These are phyloP conservation scores for Pulveroboletus sp. DNA, from an alignment of 768 basidiomycete species.

Conservation along the genomic window DNA sequence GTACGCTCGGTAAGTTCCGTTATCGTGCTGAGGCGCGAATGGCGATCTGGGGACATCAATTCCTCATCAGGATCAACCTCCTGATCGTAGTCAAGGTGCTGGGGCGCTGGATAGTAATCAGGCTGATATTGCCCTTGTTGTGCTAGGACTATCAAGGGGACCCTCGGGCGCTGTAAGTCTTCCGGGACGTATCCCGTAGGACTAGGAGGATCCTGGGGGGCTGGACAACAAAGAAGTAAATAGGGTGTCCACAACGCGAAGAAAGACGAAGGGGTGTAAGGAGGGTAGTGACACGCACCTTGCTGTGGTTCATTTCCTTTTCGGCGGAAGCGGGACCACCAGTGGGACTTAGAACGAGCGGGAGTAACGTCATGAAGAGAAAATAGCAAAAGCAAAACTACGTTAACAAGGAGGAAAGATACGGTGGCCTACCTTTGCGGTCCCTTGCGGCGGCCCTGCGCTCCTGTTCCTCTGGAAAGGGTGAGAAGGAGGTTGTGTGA, in stretches of 20 bases:
- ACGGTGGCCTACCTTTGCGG: slow-evolving; percentile 75
- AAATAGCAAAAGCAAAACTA: slow-evolving; percentile 35
- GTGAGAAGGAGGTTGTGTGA: not conserved
- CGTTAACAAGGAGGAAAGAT: slow-evolving; percentile 23
- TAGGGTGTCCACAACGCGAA: slow-evolving; percentile 10
- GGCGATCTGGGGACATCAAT: slow-evolving; percentile 28
- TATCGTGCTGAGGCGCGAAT: slow-evolving; percentile 56
- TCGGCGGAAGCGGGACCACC: slow-evolving; percentile 35
- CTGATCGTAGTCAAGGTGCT: slow-evolving; percentile 21
- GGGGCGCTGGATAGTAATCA: slow-evolving; percentile 25
- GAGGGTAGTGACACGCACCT: slow-evolving; percentile 49
- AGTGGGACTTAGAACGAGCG: slow-evolving; percentile 29
- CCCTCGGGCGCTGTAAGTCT: slow-evolving; percentile 41
- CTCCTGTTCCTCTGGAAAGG: slow-evolving; percentile 59
- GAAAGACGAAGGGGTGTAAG: slow-evolving; percentile 28
- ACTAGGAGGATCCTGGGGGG: slow-evolving; percentile 16
- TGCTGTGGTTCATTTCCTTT: slow-evolving; percentile 41
- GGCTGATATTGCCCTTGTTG: slow-evolving; percentile 46
- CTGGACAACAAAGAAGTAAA: slow-evolving; percentile 22
- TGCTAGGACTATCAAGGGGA: slow-evolving; percentile 58
- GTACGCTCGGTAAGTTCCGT: slow-evolving; percentile 65
- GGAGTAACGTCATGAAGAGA: slow-evolving; percentile 30
- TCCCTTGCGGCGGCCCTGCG: slow-evolving; percentile 60
- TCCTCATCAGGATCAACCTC: slow-evolving; percentile 29
- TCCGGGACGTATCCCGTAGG: slow-evolving; percentile 21